Base-by-base conservation (phyloP, 345 rosid species). In the Chamaenerion angustifolium region DNA sequence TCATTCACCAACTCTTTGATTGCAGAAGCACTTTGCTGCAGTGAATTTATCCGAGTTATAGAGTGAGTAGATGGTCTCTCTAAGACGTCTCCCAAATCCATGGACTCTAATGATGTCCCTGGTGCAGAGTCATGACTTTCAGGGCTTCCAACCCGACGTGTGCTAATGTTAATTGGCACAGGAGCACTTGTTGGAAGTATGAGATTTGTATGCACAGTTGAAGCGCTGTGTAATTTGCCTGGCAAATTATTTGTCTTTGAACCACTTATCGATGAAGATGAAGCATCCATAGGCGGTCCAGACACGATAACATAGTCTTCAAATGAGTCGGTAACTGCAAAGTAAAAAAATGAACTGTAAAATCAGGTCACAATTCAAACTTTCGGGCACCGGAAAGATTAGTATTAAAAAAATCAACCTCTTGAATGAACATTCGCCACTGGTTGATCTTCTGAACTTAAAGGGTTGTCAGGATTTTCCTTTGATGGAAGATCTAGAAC, bases 291-390 rank as follows among this genome's bases (percentile, higher is more conserved):
- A 43, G 88, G 77, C 16, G 98, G 94, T 58, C 90, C 82, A 71
- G 89, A 77, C 37, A 92, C 90, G 16, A 92, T 43, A 72, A 92
- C 96, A 46, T 68, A 92, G 50, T 92, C 98, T 68, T 87, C 98
- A 69, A 75, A 59, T 25, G 84, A 82, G 61, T 87, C 90, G 42
- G 66, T 74, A 49, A 70, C 96, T 84, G 75, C 55, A 54, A 54
- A 61, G 52, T 16, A 51, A 21, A 65, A 21, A 65, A 31, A 3
- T 4, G 37, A 31, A 2, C 2, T 31, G 37, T 31, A 31, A 56
- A 41, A 56, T 40, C 6, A 18, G 44, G 6, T 11, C 7, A 11
- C 21, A 19, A 40, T 12, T 18, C 43, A 55, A 12, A 31, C 46
- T 11, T 14, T 16, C n/a, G 6, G 42, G 31, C 7, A 14, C 57